These are phyloP conservation scores for Phaeosphaeria sp. DNA, from an alignment of 2,329 filamentous ascomycete species.

Conservation along the genomic window DNA sequence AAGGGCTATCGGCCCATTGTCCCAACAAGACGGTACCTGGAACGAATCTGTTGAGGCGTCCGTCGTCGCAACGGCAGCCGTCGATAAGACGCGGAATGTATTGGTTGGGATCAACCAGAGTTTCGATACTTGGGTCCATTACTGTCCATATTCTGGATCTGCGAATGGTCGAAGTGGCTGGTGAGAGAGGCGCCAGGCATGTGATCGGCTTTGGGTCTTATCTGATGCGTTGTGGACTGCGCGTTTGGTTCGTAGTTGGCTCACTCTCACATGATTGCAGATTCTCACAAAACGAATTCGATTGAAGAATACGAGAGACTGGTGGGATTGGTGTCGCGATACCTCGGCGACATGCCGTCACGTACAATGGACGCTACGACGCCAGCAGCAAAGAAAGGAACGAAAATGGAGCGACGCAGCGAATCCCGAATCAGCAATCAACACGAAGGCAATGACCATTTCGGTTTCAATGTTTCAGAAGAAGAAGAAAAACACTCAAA, in stretches of 20 bases:
- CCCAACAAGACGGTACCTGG: not conserved
- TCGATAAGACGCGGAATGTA: not conserved
- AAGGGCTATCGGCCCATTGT: not conserved
- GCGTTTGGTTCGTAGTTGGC: not conserved
- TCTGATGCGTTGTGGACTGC: not conserved
- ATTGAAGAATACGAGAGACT: too few relatives aligned
- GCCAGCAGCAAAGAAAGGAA: not conserved
- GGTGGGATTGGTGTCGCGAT: too few relatives aligned
- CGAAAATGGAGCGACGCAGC: not conserved
- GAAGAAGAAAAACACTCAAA: too few relatives aligned
- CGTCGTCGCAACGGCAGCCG: not conserved
- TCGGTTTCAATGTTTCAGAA: too few relatives aligned
- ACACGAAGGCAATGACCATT: too few relatives aligned
- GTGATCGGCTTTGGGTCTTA: not conserved
- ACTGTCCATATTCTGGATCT: too few relatives aligned
- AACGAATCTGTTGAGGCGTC: not conserved
- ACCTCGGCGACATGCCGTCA: too few relatives aligned
- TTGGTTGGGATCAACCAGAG: not conserved
- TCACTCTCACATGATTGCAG: too few relatives aligned
- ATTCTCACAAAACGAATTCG: too few relatives aligned
- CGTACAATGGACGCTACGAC: too few relatives aligned
- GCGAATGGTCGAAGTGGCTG: not conserved
- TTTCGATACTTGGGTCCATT: not conserved
- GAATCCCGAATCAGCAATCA: not conserved
- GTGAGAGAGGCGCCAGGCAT: not conserved